phyloP scores from a whole-genome alignment of 768 basidiomycete genomes.

The Termitomyces sp. region DNA sequence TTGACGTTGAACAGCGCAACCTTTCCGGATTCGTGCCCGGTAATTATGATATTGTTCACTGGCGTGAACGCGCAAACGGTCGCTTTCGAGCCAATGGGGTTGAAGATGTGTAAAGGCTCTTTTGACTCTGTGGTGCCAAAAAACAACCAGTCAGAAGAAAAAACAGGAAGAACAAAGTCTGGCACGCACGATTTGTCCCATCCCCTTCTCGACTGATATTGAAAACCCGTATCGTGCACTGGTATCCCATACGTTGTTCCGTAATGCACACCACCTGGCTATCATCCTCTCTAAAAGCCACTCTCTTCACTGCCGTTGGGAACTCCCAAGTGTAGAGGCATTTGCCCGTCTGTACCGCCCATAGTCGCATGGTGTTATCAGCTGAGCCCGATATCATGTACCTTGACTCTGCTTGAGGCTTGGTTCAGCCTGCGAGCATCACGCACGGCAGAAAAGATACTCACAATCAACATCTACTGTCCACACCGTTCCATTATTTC shows the following conservation, averaged over 20 bases:
- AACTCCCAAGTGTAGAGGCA: conserved; percentile 96
- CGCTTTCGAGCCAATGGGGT: conserved; percentile 91
- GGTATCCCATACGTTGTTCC: conserved; percentile 93
- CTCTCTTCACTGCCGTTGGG: conserved; percentile 95
- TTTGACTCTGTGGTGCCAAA: conserved; percentile 48
- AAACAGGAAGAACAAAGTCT: background rate
- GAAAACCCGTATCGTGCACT: conserved; percentile 89
- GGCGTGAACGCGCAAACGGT: conserved; percentile 92
- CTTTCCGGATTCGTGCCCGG: conserved; percentile 96
- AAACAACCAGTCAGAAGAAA: background rate
- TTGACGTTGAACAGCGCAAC: conserved; percentile 87
- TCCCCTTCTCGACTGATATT: conserved; percentile 80
- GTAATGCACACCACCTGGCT: conserved; percentile 87
- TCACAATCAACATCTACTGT: conserved; percentile 93
- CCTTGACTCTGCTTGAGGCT: conserved; percentile 59
- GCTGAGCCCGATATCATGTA: conserved; percentile 90
- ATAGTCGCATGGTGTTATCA: conserved; percentile 88
- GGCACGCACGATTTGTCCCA: conserved; percentile 67
- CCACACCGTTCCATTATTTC: conserved; percentile 96
- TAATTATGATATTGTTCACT: conserved; percentile 72
- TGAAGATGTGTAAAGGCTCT: conserved; percentile 75
- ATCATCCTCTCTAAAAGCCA: conserved; percentile 85
- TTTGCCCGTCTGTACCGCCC: conserved; percentile 86
- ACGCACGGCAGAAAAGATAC: conserved; percentile 22
- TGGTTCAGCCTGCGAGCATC: background rate